A percentile compares a stretch with the other conserved stretches of the same genome.
phyloP scores from a whole-genome alignment of 2,329 filamentous ascomycete genomes.

The Zalaria sp. region DNA sequence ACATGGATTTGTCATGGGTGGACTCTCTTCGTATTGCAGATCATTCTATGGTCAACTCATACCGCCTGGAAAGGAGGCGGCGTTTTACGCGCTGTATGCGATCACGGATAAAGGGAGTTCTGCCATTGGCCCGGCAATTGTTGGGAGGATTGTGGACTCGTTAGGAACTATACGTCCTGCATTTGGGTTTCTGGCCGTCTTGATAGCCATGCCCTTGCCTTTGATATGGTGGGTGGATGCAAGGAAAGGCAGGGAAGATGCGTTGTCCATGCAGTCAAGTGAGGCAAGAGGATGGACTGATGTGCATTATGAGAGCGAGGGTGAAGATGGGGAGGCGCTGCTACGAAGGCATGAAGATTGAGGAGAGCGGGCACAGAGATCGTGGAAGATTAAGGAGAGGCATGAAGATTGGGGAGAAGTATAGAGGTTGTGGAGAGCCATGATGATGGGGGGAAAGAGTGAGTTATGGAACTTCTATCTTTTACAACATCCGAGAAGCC shows the following conservation, averaged over 20 bases:
- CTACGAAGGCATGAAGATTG: too few relatives aligned
- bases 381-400: too few relatives aligned
- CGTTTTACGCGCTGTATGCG: slow-evolving; percentile 86
- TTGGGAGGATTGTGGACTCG: slow-evolving; percentile 72
- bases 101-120: slow-evolving; percentile 93
- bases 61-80: slow-evolving; percentile 78
- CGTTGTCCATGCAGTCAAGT: slow-evolving; percentile 5
- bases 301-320: too few relatives aligned
- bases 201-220: slow-evolving; percentile 66
- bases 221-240: slow-evolving; percentile 71
- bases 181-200: slow-evolving; percentile 69
- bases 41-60: slow-evolving; percentile 83
- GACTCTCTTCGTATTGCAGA: slow-evolving; percentile 75
- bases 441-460: too few relatives aligned
- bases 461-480: too few relatives aligned
- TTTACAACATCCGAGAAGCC: too few relatives aligned
- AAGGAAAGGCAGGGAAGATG: slow-evolving; percentile 33
- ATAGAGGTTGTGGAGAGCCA: too few relatives aligned
- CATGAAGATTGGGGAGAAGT: too few relatives aligned
- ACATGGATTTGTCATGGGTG: slow-evolving; percentile 81
- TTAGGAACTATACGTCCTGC: slow-evolving; percentile 36
- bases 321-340: too few relatives aligned
- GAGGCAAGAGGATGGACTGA: too few relatives aligned
- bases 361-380: too few relatives aligned
- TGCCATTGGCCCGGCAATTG: slow-evolving; percentile 79